A percentile compares a stretch with the other conserved stretches of the same genome.
Evolutionary conservation across 2,329 filamentous ascomycete genomes (phyloP).

Genomic region (Incumbomyces lentus): DNA sequence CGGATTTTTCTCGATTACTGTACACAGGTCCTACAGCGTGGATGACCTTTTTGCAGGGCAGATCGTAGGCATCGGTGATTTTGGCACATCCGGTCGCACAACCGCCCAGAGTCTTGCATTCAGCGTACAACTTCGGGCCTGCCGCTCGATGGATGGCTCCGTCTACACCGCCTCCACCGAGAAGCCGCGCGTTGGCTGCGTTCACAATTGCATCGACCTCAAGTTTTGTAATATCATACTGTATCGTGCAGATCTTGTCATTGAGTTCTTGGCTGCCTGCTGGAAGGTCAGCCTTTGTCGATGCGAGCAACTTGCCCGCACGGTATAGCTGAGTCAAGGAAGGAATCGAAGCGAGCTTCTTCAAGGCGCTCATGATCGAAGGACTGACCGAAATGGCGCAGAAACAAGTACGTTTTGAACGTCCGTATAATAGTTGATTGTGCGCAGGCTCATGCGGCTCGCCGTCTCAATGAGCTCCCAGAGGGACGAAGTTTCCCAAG

Average conservation of each 20-base stretch:
- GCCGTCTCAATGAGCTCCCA: too few species aligned
- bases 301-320: conserved; percentile 37
- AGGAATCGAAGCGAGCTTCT: conserved; percentile 23
- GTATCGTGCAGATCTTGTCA: conserved; percentile 57
- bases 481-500: too few species aligned
- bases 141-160: conserved; percentile 79
- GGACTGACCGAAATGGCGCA: too few species aligned
- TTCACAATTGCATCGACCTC: conserved; percentile 79
- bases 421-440: too few species aligned
- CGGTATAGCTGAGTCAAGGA: conserved; percentile 54
- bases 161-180: conserved; percentile 84
- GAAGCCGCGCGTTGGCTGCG: conserved; percentile 68
- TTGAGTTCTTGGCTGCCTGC: conserved; percentile 51
- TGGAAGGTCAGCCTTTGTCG: conserved; percentile 12
- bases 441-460: too few species aligned
- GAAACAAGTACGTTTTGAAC: too few species aligned
- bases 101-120: conserved; percentile 62
- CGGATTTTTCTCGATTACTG: conserved; percentile 27
- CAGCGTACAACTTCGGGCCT: conserved; percentile 54
- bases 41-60: conserved; percentile 72
- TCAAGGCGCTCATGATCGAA: conserved; percentile 1
- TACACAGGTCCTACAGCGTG: conserved; percentile 87
- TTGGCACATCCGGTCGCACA: conserved; percentile 72
- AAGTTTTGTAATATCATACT: conserved; percentile 73
- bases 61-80: conserved; percentile 65